These are phyloP conservation scores for Phytopythium cucurbitacearum DNA, from an alignment of 352 stramenopile species.

Conservation along the genomic window DNA sequence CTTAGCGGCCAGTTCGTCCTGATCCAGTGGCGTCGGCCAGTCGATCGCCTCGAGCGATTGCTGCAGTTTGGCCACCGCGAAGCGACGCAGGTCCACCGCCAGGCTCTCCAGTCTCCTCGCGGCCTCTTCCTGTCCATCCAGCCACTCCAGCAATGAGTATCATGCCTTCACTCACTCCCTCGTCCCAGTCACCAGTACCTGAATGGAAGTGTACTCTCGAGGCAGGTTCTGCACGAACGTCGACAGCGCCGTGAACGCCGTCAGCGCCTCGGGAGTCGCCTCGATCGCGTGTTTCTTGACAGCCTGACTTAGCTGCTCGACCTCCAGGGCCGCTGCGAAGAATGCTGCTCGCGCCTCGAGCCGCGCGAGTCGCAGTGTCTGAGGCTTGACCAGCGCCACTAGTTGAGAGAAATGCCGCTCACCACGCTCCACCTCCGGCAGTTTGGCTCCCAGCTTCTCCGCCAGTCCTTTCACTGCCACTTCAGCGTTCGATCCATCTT, in stretches of 20 bases:
- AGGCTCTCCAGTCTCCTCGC: slow-evolving; percentile 37
- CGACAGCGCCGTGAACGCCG: slow-evolving; percentile 35
- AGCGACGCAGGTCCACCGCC: slow-evolving; percentile 38
- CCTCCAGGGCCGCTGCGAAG: slow-evolving; percentile 38
- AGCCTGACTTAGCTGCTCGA: slow-evolving; percentile 46
- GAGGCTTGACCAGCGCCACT: slow-evolving; percentile 30
- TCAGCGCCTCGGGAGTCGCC: slow-evolving; percentile 38
- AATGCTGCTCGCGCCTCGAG: slow-evolving; percentile 42
- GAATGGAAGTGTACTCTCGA: slow-evolving; percentile 34
- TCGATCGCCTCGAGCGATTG: slow-evolving; percentile 29
- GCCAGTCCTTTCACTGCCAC: not conserved
- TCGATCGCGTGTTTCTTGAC: slow-evolving; percentile 28
- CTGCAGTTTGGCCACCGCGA: slow-evolving; percentile 53
- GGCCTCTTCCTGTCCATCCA: slow-evolving; percentile 32
- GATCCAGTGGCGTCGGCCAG: slow-evolving; percentile 38
- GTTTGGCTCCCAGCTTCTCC: slow-evolving; percentile 16
- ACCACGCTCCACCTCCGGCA: slow-evolving; percentile 15
- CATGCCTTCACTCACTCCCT: not conserved
- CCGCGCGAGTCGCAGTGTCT: slow-evolving; percentile 20
- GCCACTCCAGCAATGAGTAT: not conserved
- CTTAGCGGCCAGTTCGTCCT: slow-evolving; percentile 29
- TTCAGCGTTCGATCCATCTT: not conserved
- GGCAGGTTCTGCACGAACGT: slow-evolving; percentile 36
- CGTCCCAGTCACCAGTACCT: slow-evolving; percentile 16
- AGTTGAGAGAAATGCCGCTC: slow-evolving; percentile 48